These are phyloP conservation scores for Euryodendron excelsum DNA, from an alignment of 148 eudicot genomes.

Conservation along the genomic window DNA sequence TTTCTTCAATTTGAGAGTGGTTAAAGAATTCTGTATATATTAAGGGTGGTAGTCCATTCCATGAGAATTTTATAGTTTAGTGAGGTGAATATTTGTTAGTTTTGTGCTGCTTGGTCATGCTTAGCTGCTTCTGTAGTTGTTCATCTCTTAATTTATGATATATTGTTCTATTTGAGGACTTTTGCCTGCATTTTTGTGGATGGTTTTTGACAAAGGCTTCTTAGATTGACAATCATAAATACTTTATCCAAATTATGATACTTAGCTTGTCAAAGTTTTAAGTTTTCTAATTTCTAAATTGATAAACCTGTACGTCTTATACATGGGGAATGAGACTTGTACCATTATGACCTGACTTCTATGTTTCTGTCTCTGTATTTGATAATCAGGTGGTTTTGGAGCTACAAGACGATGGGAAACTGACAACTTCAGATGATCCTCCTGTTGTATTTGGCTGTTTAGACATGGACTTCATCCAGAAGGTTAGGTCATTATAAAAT, in stretches of 20 bases:
- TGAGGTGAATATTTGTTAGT: neutral
- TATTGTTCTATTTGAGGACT: neutral
- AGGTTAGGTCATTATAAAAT: slow-evolving; percentile 43
- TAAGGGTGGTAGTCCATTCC: neutral
- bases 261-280: neutral
- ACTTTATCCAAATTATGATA: neutral
- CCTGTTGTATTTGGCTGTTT: slow-evolving; percentile 77
- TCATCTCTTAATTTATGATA: neutral
- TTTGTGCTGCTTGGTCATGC: neutral
- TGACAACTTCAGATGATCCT: slow-evolving; percentile 87
- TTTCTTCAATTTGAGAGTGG: neutral
- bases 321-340: neutral
- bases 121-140: neutral
- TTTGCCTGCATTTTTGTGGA: neutral
- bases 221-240: neutral
- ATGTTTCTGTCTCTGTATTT: neutral
- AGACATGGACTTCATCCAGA: slow-evolving; percentile 55
- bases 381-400: slow-evolving; percentile 68
- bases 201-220: neutral
- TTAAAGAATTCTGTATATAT: neutral
- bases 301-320: neutral
- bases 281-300: neutral
- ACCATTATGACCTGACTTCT: neutral
- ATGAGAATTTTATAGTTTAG: neutral
- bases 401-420: slow-evolving; percentile 70